phyloP scores from a whole-genome alignment of 768 basidiomycete genomes.

The Lactarius pseudohatsudake region DNA sequence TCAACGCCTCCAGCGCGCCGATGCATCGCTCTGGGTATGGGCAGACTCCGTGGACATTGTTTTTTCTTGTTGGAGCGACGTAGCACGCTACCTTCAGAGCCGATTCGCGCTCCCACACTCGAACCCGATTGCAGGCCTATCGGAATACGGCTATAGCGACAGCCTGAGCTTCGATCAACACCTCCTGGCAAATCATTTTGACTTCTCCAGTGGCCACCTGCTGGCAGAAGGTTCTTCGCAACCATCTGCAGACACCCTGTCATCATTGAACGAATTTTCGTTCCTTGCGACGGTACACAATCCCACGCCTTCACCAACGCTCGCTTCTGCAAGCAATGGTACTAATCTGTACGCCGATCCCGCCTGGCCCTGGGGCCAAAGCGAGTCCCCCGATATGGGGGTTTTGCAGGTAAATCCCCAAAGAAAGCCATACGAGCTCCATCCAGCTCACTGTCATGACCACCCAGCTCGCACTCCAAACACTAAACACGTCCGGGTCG shows the following conservation, averaged over 20 bases:
- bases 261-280: background rate
- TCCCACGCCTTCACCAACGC: background rate
- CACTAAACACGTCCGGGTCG: background rate
- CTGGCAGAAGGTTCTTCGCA: background rate
- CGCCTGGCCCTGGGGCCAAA: background rate
- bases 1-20: constrained; percentile 9
- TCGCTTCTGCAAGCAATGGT: background rate
- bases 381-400: background rate
- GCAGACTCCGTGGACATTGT: background rate
- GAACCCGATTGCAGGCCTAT: background rate
- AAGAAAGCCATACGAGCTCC: background rate
- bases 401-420: constrained; percentile 2
- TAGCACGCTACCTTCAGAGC: background rate
- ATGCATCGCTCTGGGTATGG: constrained; percentile 14
- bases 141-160: background rate
- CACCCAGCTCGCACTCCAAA: constrained; percentile 2
- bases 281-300: background rate
- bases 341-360: background rate
- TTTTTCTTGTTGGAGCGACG: background rate
- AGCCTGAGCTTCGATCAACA: background rate
- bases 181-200: background rate
- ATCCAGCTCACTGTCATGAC: background rate
- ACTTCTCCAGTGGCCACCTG: background rate
- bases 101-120: background rate
- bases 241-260: background rate